These are phyloP conservation scores for Cladosporium sphaerospermum DNA, from an alignment of 2,329 filamentous ascomycete species.

Conservation along the genomic window DNA sequence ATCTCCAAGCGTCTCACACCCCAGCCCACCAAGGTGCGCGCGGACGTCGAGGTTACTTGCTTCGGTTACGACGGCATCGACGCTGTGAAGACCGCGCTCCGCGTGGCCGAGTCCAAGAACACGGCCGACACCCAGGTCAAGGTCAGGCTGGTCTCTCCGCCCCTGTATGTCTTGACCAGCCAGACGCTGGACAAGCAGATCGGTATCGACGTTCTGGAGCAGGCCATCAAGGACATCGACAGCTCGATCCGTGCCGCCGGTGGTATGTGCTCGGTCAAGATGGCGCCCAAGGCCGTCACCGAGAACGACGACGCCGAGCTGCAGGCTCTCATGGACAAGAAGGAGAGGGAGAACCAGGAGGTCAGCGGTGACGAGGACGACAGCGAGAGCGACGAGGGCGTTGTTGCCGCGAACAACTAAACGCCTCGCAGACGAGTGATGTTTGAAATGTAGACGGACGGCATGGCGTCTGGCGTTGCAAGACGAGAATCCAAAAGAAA, in stretches of 20 bases:
- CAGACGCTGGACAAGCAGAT: slow-evolving; percentile 89
- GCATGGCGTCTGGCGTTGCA: slow-evolving; percentile 11
- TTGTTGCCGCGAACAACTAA: slow-evolving; percentile 43
- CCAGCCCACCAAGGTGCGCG: slow-evolving; percentile 97
- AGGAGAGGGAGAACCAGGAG: slow-evolving; percentile 94
- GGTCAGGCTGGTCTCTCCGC: slow-evolving; percentile 96
- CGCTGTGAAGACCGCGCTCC: slow-evolving; percentile 87
- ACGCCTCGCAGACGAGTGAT: slow-evolving; percentile 2
- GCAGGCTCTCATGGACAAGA: slow-evolving; percentile 98
- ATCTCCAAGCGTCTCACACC: slow-evolving; percentile 96
- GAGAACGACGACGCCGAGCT: slow-evolving; percentile 97
- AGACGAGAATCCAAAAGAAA: not conserved
- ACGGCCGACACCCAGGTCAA: slow-evolving; percentile 91
- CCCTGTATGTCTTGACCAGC: slow-evolving; percentile 91
- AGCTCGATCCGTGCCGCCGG: slow-evolving; percentile 70
- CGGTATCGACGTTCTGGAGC: slow-evolving; percentile 78
- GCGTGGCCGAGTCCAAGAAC: slow-evolving; percentile 87
- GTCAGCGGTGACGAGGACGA: slow-evolving; percentile 96
- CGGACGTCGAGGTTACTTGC: slow-evolving; percentile 93
- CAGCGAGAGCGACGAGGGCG: slow-evolving; percentile 90
- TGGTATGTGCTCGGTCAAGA: slow-evolving; percentile 83
- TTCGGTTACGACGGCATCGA: slow-evolving; percentile 94
- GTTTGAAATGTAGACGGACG: slow-evolving; percentile 3
- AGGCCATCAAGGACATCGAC: slow-evolving; percentile 82
- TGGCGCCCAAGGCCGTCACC: slow-evolving; percentile 98